These are phyloP conservation scores for Penicillium polonicum DNA, from an alignment of 2,329 filamentous ascomycete genomes.

Conservation along the genomic window DNA sequence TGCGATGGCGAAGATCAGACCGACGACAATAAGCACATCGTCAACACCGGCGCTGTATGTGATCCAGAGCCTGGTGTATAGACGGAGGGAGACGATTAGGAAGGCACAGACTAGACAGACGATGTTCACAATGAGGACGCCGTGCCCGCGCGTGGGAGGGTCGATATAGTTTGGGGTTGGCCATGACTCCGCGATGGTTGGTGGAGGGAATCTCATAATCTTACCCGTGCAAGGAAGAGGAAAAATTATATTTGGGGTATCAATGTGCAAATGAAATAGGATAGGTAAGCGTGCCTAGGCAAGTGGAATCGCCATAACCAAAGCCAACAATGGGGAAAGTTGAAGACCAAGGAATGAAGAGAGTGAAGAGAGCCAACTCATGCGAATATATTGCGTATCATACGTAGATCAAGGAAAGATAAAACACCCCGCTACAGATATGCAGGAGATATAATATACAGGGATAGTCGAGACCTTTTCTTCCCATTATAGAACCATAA, in stretches of 20 bases:
- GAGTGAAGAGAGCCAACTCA: neutral
- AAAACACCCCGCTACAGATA: neutral
- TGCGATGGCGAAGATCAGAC: slow-evolving; percentile 42
- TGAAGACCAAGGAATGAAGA: neutral
- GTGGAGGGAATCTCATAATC: slow-evolving; percentile 43
- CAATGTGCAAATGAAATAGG: neutral
- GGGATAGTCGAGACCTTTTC: neutral
- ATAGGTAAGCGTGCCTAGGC: neutral
- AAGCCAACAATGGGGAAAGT: neutral
- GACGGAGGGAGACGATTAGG: slow-evolving; percentile 43
- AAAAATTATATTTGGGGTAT: neutral
- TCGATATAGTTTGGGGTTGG: slow-evolving; percentile 50
- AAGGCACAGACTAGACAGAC: slow-evolving; percentile 43
- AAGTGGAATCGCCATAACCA: neutral
- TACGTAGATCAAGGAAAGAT: neutral
- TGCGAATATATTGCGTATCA: neutral
- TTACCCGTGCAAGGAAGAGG: neutral
- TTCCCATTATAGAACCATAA: neutral
- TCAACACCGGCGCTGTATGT: slow-evolving; percentile 50
- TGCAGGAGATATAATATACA: slow-evolving; percentile 9
- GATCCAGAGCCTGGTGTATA: slow-evolving; percentile 49
- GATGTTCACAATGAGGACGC: slow-evolving; percentile 44
- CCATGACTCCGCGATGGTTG: slow-evolving; percentile 45
- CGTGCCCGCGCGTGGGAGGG: slow-evolving; percentile 47
- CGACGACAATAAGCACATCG: slow-evolving; percentile 47